Evolutionary conservation across 805 yeast species (phyloP).

Genomic region (Maudiozyma turicensis): DNA sequence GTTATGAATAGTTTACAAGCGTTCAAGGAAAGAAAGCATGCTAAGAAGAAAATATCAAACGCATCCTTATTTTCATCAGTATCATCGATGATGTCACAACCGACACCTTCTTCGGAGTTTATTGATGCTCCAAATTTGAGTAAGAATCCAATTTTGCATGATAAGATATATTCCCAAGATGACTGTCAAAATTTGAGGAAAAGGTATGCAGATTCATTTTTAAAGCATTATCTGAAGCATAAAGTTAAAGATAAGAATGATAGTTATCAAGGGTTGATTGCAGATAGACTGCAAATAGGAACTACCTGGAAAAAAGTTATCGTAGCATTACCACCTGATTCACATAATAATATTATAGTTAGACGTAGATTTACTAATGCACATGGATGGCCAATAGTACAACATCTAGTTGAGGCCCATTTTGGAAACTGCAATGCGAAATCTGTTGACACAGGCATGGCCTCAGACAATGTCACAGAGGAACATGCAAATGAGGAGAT

Average conservation of each 20-base stretch:
- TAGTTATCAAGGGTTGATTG: constrained; percentile 70
- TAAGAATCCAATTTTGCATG: constrained; percentile 50
- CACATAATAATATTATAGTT: constrained; percentile 87
- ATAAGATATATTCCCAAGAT: constrained; percentile 40
- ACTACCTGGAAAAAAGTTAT: constrained; percentile 88
- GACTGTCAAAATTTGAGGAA: constrained; percentile 26
- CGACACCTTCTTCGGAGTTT: constrained; percentile 47
- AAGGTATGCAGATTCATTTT: constrained; percentile 20
- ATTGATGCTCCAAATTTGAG: constrained; percentile 49
- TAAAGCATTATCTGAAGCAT: constrained; percentile 6
- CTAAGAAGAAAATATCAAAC: constrained; percentile 21
- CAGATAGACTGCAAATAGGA: constrained; percentile 74
- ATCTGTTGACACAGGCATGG: not conserved
- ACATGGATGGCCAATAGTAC: constrained; percentile 74
- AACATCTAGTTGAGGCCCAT: constrained; percentile 52
- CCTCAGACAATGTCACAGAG: too few species aligned
- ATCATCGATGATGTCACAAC: constrained; percentile 48
- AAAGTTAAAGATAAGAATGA: constrained; percentile 47
- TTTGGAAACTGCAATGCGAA: constrained; percentile 36
- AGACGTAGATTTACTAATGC: constrained; percentile 81
- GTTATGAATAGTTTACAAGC: constrained; percentile 22
- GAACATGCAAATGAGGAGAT: not conserved
- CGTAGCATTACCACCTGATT: constrained; percentile 79
- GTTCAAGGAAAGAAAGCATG: constrained; percentile 8
- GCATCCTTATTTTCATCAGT: constrained; percentile 59